Evolutionary conservation across 2,329 filamentous ascomycete genomes (phyloP), one percentile per base, ranked within the genome.

Genomic region (Neophaeococcomyces aloes): DNA sequence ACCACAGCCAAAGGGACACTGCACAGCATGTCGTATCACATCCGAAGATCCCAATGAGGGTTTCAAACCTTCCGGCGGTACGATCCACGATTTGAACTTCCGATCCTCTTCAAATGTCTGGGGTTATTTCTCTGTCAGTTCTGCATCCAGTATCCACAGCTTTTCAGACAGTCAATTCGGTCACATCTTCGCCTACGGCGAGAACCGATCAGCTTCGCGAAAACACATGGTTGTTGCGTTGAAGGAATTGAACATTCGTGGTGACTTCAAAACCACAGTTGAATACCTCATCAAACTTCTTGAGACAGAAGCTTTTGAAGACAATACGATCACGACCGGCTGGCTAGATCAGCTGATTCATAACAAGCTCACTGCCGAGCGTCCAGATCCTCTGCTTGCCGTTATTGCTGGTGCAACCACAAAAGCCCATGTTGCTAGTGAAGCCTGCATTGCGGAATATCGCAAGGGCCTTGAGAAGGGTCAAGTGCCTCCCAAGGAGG

Each of bases 91-190:
- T 61, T 73, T 98, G 60, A 98, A 98, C 75, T 98, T 98, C 79
- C 79, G 91, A 61, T 93, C 84, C 71, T 94, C 87, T 64, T 96
- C 91, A 51, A 98, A 98, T 56, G 91, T 96, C 45, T 98, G 91
- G 91, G 91, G 91, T 75, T 98, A 98, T 69, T 98, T 98, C 79
- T 98, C 91, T 42, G 91, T 98, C 64, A 86, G 88, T 70, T 91
- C 88, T 7, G 82, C 87, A 44, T 89, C 88, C 70, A 88, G 88
- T 66, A 98, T 98, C 54, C 91, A 98, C 78, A 95, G 86, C 66
- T 98, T 94, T 75, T 96, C 91, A 6, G 91, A 98, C 71, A 93
- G 85, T 60, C 91, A 98, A 62, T 98, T 98, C 57, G 91, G 91
- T 68, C 91, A 98, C 69, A 98, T 98, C 56, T 98, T 98, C 65